Conservation (phyloP, 2,329 filamentous ascomycete species). For the Fusarium agapanthi region DNA sequence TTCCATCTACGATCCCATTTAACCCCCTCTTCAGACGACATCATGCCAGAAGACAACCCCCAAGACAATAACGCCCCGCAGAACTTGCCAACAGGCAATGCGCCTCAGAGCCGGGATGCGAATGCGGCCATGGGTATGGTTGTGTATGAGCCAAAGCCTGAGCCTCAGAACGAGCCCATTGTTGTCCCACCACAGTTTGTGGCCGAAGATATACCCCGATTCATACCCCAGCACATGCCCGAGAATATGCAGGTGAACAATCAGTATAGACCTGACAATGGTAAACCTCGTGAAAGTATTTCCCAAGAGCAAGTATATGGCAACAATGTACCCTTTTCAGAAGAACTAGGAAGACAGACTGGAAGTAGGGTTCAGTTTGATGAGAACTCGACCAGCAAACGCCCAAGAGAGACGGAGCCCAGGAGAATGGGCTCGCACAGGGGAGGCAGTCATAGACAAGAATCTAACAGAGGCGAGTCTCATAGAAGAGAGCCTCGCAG, state of each 20-base stretch:
- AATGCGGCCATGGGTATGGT: neutral
- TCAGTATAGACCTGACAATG: neutral
- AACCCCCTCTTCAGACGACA: rapidly evolving
- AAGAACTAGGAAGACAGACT: rapidly evolving
- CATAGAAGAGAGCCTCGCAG: neutral
- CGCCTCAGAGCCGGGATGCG: no score
- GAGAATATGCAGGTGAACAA: neutral
- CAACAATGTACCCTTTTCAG: rapidly evolving
- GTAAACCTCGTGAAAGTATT: rapidly evolving
- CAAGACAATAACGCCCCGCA: no score
- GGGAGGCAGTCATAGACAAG: neutral
- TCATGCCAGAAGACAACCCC: neutral
- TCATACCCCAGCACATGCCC: neutral
- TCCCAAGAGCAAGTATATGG: neutral
- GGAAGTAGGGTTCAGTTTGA: neutral
- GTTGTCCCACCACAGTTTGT: no score
- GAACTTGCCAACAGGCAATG: neutral
- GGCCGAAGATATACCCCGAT: neutral
- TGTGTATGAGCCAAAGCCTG: neutral
- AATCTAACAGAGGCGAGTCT: neutral
- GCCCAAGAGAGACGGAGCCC: neutral
- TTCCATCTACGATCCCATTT: no score
- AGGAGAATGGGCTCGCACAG: rapidly evolving
- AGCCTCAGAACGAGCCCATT: neutral
- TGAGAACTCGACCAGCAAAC: no score